Evolutionary conservation across 345 rosid genomes (phyloP), one percentile per base, ranked within the genome.

Genomic region (Boechera divaricarpa): DNA sequence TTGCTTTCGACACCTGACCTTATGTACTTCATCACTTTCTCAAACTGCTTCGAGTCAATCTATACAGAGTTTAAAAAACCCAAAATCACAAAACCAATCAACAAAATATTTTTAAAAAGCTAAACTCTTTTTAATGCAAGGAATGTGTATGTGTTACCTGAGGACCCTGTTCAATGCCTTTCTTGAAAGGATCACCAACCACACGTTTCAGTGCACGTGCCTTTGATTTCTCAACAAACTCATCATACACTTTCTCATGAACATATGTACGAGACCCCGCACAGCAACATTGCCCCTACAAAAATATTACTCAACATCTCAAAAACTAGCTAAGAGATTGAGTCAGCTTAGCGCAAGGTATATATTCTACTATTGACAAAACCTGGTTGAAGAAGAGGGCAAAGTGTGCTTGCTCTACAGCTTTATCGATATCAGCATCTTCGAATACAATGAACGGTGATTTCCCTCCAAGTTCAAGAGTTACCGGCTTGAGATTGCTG

Each of bases 371-470:
- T 48, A 28, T 2, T 16, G 32, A 39, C 38, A 44, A 67, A 54
- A 91, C 98, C 97, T 95, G 99, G 77, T 95, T 95, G 49, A 88
- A 95, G 87, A 95, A 95, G 73, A 95, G 80, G 55, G 99, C 98
- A 81, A 84, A 85, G 77, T 95, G 99, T 39, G 99, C 97, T 38
- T 76, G 88, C 86, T 95, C 99, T 59, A 92, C 99, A 56, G 98
- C 97, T 67, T 88, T 69, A 71, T 95, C 88, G 4, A 95, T 5
- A 53, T 95, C 91, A 70, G 99, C 98, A 82, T 95, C 99, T 68
- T 90, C 97, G 1, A 90, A 95, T 44, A 95, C 82, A 16, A 95
- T 88, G 82, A 95, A 89, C 21, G 99, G 98, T 29, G 98, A 94
- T 82, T 94, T 94, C 52, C 98, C 98, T 62, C 98, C 98, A 39